Evolutionary conservation across 2,329 filamentous ascomycete species (phyloP).

Genomic region (Furcasterigmium sp.): DNA sequence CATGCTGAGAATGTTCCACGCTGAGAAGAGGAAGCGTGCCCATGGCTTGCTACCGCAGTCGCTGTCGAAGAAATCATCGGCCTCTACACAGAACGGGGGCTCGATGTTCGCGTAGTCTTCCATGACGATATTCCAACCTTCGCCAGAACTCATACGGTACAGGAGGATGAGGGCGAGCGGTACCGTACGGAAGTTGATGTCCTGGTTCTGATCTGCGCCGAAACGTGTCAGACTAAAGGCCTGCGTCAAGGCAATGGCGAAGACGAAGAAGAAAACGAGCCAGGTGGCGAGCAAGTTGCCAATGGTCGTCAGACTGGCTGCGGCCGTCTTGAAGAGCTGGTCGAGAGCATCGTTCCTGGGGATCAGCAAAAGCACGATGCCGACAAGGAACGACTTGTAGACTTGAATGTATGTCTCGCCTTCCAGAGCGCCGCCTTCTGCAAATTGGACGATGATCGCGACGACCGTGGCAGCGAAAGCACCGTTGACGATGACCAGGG

Average conservation of each 20-base stretch:
- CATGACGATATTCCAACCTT: slow-evolving; percentile 97
- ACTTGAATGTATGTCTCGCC: slow-evolving; percentile 68
- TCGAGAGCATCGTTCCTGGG: slow-evolving; percentile 95
- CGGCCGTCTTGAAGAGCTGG: slow-evolving; percentile 97
- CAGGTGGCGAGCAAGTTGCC: slow-evolving; percentile 90
- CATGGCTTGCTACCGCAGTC: slow-evolving; percentile 90
- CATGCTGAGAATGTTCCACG: slow-evolving; percentile 99
- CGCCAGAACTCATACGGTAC: slow-evolving; percentile 88
- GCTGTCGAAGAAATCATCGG: slow-evolving; percentile 69
- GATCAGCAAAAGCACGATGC: slow-evolving; percentile 83
- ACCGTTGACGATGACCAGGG: slow-evolving; percentile 71
- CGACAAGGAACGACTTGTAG: slow-evolving; percentile 91
- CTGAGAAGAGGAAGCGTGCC: slow-evolving; percentile 85
- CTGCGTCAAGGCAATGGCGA: slow-evolving; percentile 93
- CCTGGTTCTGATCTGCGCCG: slow-evolving; percentile 63
- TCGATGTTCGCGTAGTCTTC: slow-evolving; percentile 83
- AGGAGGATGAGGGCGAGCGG: slow-evolving; percentile 90
- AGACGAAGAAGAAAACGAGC: slow-evolving; percentile 95
- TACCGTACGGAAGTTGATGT: slow-evolving; percentile 89
- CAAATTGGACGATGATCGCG: slow-evolving; percentile 52
- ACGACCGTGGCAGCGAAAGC: slow-evolving; percentile 76
- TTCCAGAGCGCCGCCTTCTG: slow-evolving; percentile 24
- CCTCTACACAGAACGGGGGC: slow-evolving; percentile 74
- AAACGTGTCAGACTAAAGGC: slow-evolving; percentile 94
- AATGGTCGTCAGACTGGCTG: slow-evolving; percentile 86